A percentile compares a stretch with the other conserved stretches of the same genome.
Conservation (phyloP, 257 asterid genomes). For the Fraxinus anomala region DNA sequence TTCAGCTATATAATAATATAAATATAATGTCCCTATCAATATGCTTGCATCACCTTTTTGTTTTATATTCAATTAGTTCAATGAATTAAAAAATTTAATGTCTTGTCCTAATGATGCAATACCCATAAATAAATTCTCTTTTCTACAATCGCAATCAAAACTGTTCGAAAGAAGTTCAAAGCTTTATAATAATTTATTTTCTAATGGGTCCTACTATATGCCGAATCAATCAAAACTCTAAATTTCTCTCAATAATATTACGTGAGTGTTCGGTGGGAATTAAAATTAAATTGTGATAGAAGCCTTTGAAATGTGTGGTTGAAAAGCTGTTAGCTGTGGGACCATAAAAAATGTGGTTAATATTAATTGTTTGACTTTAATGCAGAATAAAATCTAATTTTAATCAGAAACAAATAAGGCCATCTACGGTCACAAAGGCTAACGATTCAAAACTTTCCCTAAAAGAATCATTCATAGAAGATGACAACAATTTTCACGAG, state of each 20-base stretch:
- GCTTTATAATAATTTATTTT: background rate
- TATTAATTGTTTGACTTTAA: no score
- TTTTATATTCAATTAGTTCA: background rate
- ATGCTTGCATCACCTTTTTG: background rate
- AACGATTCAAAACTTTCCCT: background rate
- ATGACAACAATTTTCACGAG: background rate
- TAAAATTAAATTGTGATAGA: no score
- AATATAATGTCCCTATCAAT: no score
- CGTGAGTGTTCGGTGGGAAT: no score
- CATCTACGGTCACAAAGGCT: background rate
- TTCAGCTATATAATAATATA: no score
- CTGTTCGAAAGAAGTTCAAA: background rate
- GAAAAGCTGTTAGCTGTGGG: no score
- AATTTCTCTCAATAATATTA: no score
- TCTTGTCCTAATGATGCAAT: background rate
- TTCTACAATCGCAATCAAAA: background rate
- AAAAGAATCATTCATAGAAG: background rate
- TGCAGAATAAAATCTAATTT: no score
- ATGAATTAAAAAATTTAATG: background rate
- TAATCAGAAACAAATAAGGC: no score
- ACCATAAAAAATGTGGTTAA: no score
- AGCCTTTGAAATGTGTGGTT: no score
- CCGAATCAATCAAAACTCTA: no score
- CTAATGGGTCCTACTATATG: background rate
- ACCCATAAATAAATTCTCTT: background rate